Evolutionary conservation across 306 rosid species (phyloP), one percentile per base, ranked within the genome.

Genomic region (Acacia acuminata): DNA sequence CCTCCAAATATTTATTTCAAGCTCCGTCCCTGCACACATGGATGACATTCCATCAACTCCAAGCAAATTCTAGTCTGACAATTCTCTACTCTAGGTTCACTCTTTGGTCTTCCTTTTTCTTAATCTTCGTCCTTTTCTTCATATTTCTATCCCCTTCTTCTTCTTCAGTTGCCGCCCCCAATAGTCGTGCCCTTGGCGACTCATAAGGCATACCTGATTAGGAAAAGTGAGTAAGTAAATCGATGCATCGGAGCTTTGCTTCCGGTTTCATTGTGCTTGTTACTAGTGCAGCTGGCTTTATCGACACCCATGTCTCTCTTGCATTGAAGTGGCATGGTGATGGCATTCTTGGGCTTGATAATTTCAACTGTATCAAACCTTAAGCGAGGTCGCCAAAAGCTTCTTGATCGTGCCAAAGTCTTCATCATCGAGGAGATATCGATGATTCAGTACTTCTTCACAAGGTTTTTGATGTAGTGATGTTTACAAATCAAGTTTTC

Each of bases 251-350:
- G n/a, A 64, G 30, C 32, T 84, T 92, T 9, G 4, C 65, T 32
- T 83, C 90, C 9, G 87, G 86, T 16, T 74, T 84, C 48, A 83
- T 89, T 14, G 92, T 94, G 5, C 92, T 94, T 3, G 94, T 94
- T 58, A 94, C 93, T 17, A 96, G 97, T 27, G 94, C 94, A 8
- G 89, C 92, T 10, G 97, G 96, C 1, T 94, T 94, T 73, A 97
- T 94, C 76, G 97, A 93, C 10, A 79, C 92, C 2, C 98, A 94
- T 70, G 92, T 92, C 30, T 86, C 98, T 4, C 72, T 94, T 13
- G 91, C 96, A 0, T 80, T 94, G 10, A 92, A 88, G 85, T 92
- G 90, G 32, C 96, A 96, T 25, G 98, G 94, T 14, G 98, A 94
- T 34, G 96, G 96, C 22, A 90, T 94, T 44, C 85, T 94, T 2